These are phyloP conservation scores for Kwoniella sp. DNA, from an alignment of 768 basidiomycete species.

Conservation along the genomic window DNA sequence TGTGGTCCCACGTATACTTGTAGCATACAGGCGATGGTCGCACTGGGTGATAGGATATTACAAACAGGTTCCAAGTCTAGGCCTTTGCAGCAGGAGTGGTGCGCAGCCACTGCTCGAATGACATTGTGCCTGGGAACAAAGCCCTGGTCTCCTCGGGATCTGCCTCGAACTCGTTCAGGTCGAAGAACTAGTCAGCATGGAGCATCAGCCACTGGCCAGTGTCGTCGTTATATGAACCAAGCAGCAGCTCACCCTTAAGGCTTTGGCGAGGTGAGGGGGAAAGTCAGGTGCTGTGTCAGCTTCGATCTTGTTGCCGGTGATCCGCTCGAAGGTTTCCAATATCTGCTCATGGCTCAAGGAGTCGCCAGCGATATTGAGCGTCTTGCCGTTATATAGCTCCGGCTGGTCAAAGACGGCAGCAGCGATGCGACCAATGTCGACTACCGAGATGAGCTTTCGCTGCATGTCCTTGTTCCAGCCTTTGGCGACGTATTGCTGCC, in stretches of 20 bases:
- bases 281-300: conserved; percentile 4
- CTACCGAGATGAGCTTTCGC: conserved; percentile 9
- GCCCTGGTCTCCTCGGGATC: neutral
- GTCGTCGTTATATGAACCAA: neutral
- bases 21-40: too few relatives aligned
- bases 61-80: too few relatives aligned
- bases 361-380: conserved; percentile 13
- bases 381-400: conserved; percentile 2
- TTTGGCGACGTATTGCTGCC: conserved; percentile 7
- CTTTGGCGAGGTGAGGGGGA: neutral
- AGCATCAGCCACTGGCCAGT: neutral
- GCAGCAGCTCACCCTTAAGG: conserved; percentile 6
- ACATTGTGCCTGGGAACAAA: conserved; percentile 2
- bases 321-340: conserved; percentile 5
- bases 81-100: conserved; percentile 6
- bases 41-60: too few relatives aligned
- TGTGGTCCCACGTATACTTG: too few relatives aligned
- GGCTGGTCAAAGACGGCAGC: conserved; percentile 10
- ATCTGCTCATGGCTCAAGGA: conserved; percentile 8
- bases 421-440: conserved; percentile 16
- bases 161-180: conserved; percentile 7
- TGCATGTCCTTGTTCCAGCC: conserved; percentile 7
- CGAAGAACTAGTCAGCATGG: conserved; percentile 1
- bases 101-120: conserved; percentile 9
- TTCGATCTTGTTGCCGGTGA: conserved; percentile 8